phyloP scores from a whole-genome alignment of 2,329 filamentous ascomycete genomes.

The Trichophyton benhamiae region DNA sequence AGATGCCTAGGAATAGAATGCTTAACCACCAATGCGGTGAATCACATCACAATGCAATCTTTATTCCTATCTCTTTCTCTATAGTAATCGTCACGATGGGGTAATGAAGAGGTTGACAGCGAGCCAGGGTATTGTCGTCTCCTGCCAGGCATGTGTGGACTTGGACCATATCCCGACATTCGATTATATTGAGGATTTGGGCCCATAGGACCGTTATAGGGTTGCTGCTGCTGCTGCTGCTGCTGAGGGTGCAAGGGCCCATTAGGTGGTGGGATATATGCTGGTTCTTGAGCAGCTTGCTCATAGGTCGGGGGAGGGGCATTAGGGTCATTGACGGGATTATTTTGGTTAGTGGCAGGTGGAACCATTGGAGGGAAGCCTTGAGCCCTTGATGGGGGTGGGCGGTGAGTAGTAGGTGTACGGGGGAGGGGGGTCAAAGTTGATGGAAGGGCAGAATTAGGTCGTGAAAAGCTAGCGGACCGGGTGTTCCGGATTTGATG shows the following conservation, averaged over 20 bases:
- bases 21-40: neutral
- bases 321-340: constrained; percentile 35
- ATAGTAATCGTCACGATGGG: constrained; percentile 14
- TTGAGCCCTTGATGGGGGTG: constrained; percentile 13
- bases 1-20: neutral
- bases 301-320: constrained; percentile 54
- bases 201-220: neutral
- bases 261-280: constrained; percentile 40
- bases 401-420: constrained; percentile 11
- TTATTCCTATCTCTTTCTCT: constrained; percentile 15
- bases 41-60: constrained; percentile 6
- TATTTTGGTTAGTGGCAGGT: constrained; percentile 30
- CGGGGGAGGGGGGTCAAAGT: constrained; percentile 13
- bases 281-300: constrained; percentile 46
- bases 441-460: constrained; percentile 11
- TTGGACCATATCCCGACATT: neutral
- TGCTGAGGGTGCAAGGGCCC: neutral
- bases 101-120: constrained; percentile 7
- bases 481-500: neutral
- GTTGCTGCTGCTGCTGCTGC: neutral
- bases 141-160: constrained; percentile 5
- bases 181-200: neutral
- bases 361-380: constrained; percentile 24
- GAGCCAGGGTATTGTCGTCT: constrained; percentile 12
- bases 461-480: constrained; percentile 10